A percentile compares a stretch with the other conserved stretches of the same genome.
phyloP scores from a whole-genome alignment of 2,329 filamentous ascomycete genomes.

The Monilinia aucupariae region DNA sequence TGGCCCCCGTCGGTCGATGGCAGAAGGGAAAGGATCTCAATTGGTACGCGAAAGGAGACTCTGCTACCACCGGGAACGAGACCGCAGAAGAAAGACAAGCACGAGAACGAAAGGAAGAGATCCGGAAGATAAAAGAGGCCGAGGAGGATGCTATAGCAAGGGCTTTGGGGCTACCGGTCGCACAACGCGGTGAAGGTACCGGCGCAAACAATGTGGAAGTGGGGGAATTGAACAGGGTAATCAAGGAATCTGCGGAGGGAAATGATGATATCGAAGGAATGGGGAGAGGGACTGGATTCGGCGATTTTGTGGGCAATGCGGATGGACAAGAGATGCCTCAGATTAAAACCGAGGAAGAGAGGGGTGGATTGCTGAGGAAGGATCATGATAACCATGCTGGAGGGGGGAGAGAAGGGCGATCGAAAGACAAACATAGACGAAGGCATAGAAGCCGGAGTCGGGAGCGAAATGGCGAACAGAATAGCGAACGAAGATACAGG shows the following conservation, averaged over 20 bases:
- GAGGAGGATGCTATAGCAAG: constrained; percentile 86
- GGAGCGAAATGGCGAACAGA: constrained; percentile 17
- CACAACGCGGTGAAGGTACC: constrained; percentile 47
- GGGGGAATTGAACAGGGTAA: constrained; percentile 49
- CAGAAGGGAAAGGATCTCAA: constrained; percentile 58
- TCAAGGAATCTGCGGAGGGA: constrained; percentile 43
- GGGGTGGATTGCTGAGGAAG: constrained; percentile 24
- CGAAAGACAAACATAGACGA: constrained; percentile 30
- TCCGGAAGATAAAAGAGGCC: constrained; percentile 77
- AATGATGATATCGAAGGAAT: constrained; percentile 35
- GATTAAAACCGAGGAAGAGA: constrained; percentile 18
- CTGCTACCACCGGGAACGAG: constrained; percentile 48
- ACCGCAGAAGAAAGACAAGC: constrained; percentile 54
- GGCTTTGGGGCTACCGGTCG: constrained; percentile 73
- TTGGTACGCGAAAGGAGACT: constrained; percentile 58
- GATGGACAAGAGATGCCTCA: constrained; percentile 20
- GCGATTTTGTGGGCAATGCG: constrained; percentile 32
- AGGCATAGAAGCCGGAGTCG: constrained; percentile 33
- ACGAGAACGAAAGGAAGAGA: constrained; percentile 67
- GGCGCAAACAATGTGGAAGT: constrained; percentile 66
- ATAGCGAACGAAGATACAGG: constrained; percentile 7
- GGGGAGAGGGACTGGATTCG: constrained; percentile 32
- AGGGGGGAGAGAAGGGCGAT: constrained; percentile 29
- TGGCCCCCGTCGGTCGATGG: constrained; percentile 71
- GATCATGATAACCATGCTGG: constrained; percentile 26